A percentile compares a stretch with the other conserved stretches of the same genome.
These are phyloP conservation scores for Alternaria brassicicola DNA, from an alignment of 2,329 filamentous ascomycete genomes.

Conservation along the genomic window DNA sequence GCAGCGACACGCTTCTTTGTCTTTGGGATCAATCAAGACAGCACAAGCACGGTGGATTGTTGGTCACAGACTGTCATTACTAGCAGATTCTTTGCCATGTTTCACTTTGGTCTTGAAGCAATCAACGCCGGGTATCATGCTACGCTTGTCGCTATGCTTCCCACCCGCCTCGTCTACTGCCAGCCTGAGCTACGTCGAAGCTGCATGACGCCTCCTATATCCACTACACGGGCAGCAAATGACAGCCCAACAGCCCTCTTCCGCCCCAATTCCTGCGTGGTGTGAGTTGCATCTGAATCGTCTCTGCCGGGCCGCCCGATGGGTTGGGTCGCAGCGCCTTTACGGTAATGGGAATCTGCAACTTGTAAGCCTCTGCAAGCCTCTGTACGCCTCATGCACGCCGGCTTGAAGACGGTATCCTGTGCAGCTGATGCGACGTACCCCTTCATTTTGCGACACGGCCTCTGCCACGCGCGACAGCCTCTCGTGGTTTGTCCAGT, in stretches of 20 bases:
- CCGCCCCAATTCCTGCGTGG: conserved; percentile 88
- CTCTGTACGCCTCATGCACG: conserved; percentile 30
- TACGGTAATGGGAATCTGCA: conserved; percentile 72
- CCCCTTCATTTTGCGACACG: conserved; percentile 87
- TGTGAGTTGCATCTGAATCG: conserved; percentile 73
- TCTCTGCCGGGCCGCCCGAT: conserved; percentile 44
- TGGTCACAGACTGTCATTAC: background rate
- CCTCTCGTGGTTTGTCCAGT: conserved; percentile 83
- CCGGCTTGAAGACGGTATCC: background rate
- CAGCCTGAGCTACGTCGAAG: background rate
- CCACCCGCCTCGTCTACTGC: background rate
- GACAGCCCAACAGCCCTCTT: conserved; percentile 85
- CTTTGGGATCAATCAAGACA: conserved; percentile 26
- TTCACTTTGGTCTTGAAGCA: conserved; percentile 5
- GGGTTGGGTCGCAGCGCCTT: conserved; percentile 61
- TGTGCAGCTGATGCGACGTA: conserved; percentile 57
- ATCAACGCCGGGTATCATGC: conserved; percentile 46
- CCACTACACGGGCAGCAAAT: conserved; percentile 77
- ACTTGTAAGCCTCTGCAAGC: conserved; percentile 27
- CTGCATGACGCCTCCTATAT: background rate
- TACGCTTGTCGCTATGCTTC: conserved; percentile 42
- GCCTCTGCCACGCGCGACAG: conserved; percentile 86
- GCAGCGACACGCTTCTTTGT: conserved; percentile 19
- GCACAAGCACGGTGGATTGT: background rate
- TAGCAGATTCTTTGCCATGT: background rate